Evolutionary conservation across 352 stramenopile genomes (phyloP), one percentile per base, ranked within the genome.

Genomic region (Pythium sukuiense): DNA sequence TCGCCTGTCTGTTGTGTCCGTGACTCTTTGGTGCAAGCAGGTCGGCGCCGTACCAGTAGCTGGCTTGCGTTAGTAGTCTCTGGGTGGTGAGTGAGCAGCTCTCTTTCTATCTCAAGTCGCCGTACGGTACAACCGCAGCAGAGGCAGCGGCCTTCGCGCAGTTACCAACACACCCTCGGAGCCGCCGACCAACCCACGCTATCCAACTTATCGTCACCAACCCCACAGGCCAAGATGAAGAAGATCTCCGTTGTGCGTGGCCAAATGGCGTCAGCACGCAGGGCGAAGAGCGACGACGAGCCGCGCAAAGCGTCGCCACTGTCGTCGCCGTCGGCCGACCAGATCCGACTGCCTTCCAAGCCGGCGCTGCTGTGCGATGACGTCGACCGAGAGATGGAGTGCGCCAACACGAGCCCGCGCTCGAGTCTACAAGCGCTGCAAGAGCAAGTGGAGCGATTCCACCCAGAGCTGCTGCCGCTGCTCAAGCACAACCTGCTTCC

Each of bases 381-480:
- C 50, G 67, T 73, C 8, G 67, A 73, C 43, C 56, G 56, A 18
- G 67, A 68, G 29, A 73, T 73, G 67, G 67, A 73, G 67, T 61
- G 53, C 26, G 48, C 60, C 13, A 41, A 32, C 49, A 50, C 49
- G 20, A 63, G 67, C 43, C 67, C 55, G 50, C 67, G 67, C 27
- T 41, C 61, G 8, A 27, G 55, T 46, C 43, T 65, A 13, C 48
- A 35, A 29, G 61, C 81, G 63, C 69, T 91, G 7, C 61, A 64
- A 2, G 67, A 76, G 41, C 83, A 91, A 24, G 74, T 89, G 0
- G 67, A 73, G 50, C 54, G 59, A 24, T 69, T 77, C 39, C 81
- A 77, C 11, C 81, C 81, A 0, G 83, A 92, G 70, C 73, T 92
- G 32, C 69, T 89, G 46, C 81, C 83, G 16, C 69, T 92, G 39